Evolutionary conservation across 805 yeast species (phyloP).

Genomic region (Saccharomycopsis amapae): DNA sequence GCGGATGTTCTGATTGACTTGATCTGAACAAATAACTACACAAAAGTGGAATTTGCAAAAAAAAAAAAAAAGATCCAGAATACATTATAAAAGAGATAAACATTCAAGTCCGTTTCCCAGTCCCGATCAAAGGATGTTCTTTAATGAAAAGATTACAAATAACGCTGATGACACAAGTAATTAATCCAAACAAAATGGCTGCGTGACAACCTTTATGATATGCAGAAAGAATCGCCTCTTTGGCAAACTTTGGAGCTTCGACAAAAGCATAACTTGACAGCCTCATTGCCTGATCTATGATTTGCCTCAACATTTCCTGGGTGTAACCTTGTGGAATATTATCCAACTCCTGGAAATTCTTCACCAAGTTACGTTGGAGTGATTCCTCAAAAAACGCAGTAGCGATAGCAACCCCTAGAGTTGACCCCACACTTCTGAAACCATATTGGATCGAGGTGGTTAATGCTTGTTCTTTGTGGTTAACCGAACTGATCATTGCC

Average conservation of each 20-base stretch:
- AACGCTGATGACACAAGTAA: conserved; percentile 9
- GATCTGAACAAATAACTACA: no score
- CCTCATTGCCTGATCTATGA: conserved; percentile 47
- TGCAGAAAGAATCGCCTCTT: conserved; percentile 34
- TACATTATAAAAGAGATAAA: background rate
- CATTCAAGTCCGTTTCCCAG: background rate
- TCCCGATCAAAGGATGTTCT: conserved; percentile 11
- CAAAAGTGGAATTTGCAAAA: background rate
- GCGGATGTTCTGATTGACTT: background rate
- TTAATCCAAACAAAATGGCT: conserved; percentile 16
- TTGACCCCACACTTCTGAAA: conserved; percentile 81
- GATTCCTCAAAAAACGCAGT: conserved; percentile 56
- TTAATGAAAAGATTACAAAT: conserved; percentile 12
- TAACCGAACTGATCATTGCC: conserved; percentile 72
- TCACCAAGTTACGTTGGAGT: conserved; percentile 25
- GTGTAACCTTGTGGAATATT: conserved; percentile 29
- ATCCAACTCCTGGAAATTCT: conserved; percentile 6
- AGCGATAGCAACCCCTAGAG: conserved; percentile 68
- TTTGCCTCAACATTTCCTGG: conserved; percentile 31
- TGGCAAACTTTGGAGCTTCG: conserved; percentile 47
- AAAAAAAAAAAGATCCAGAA: background rate
- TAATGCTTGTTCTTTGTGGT: conserved; percentile 64
- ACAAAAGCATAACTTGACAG: conserved; percentile 46
- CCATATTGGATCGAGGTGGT: conserved; percentile 88
- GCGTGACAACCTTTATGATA: conserved; percentile 17